These are phyloP conservation scores for Dactylellina haptotyla DNA, from an alignment of 2,329 filamentous ascomycete species.

Conservation along the genomic window DNA sequence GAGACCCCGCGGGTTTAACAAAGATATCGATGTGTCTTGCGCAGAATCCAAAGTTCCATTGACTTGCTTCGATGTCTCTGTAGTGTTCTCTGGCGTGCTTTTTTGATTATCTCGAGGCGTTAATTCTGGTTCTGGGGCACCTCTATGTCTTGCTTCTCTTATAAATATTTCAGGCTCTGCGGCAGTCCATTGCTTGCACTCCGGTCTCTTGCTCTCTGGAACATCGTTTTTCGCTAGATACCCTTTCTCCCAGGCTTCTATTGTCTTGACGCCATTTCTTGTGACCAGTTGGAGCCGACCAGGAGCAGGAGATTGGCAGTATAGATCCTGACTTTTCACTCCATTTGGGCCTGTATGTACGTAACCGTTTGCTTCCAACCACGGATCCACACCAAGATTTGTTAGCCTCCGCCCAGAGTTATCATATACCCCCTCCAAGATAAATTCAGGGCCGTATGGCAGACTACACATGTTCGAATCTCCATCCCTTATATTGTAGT, in stretches of 20 bases:
- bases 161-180: background rate
- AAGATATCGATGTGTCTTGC: background rate
- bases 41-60: background rate
- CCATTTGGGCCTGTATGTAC: background rate
- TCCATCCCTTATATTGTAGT: slow-evolving; percentile 3
- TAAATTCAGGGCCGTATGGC: background rate
- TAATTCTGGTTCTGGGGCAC: background rate
- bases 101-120: background rate
- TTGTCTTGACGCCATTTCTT: background rate
- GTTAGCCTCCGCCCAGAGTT: background rate
- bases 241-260: background rate
- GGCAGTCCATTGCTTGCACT: background rate
- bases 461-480: slow-evolving; percentile 1
- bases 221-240: background rate
- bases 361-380: background rate
- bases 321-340: background rate
- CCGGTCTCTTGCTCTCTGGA: background rate
- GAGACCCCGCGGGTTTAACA: background rate
- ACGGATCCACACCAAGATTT: background rate
- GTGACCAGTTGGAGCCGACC: background rate
- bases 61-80: background rate
- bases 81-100: background rate
- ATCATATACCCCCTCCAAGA: background rate
- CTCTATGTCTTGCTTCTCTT: background rate
- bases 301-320: background rate